phyloP scores from a whole-genome alignment of 1,139 yeast species.

The Yamadazyma buinensis region DNA sequence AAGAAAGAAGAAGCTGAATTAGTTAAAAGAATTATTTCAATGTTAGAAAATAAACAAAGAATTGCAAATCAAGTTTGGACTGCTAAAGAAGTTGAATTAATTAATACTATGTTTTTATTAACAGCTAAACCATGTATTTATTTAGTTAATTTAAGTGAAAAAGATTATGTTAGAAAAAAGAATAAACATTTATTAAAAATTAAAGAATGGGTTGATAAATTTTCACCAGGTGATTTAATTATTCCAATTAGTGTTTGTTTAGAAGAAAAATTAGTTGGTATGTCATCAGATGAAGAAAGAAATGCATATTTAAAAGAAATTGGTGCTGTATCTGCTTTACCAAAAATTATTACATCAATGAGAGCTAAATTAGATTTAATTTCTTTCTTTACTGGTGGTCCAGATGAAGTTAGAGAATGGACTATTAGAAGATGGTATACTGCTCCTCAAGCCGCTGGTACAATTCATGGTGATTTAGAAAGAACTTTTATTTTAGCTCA shows the following conservation, averaged over 20 bases:
- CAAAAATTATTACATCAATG: conserved; percentile 82
- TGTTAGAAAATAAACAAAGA: conserved; percentile 82
- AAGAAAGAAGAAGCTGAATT: conserved; percentile 88
- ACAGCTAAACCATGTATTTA: conserved; percentile 97
- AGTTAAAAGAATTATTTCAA: conserved; percentile 69
- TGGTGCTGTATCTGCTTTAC: conserved; percentile 83
- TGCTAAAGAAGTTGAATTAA: conserved; percentile 82
- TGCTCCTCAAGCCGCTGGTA: conserved; percentile 90
- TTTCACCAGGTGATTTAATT: conserved; percentile 92
- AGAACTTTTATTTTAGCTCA: conserved; percentile 49
- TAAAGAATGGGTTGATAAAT: conserved; percentile 94
- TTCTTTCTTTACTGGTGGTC: conserved; percentile 83
- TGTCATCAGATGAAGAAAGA: conserved; percentile 90
- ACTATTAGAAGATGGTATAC: conserved; percentile 80
- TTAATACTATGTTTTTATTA: conserved; percentile 81
- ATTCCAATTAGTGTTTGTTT: conserved; percentile 91
- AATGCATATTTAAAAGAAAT: conserved; percentile 83
- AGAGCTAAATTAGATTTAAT: conserved; percentile 80
- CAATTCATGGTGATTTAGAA: conserved; percentile 65
- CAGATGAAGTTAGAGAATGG: conserved; percentile 87
- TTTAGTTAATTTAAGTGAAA: conserved; percentile 90
- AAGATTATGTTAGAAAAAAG: conserved; percentile 94
- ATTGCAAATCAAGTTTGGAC: conserved; percentile 91
- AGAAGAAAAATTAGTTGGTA: conserved; percentile 87
- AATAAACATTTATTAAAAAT: conserved; percentile 88